phyloP scores from a whole-genome alignment of 2,329 filamentous ascomycete genomes.

The Coleophoma eucalyptorum region DNA sequence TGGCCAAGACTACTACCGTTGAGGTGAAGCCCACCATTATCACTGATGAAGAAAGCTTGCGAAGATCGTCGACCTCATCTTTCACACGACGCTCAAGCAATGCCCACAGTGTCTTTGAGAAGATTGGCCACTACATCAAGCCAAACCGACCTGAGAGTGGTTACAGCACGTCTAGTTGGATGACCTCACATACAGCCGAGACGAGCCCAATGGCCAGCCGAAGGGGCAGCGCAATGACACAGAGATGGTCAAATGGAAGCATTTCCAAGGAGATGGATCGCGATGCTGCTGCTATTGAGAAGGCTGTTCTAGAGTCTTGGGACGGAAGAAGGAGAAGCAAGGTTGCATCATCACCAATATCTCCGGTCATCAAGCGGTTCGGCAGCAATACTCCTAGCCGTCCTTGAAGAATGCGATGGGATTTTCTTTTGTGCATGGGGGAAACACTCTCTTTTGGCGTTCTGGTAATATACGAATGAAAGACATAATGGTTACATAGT shows the following conservation, averaged over 20 bases:
- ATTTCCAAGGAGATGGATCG: background rate
- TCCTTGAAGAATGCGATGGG: background rate
- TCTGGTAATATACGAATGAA: no score
- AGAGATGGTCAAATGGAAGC: background rate
- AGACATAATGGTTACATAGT: no score
- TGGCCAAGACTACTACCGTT: background rate
- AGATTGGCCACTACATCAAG: slow-evolving; percentile 11
- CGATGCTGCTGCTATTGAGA: background rate
- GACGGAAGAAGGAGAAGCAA: background rate
- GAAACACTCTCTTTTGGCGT: background rate
- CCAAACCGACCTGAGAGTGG: background rate
- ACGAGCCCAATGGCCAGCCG: background rate
- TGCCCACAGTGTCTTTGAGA: slow-evolving; percentile 1
- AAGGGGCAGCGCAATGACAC: background rate
- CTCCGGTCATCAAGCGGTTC: background rate
- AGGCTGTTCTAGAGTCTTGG: background rate
- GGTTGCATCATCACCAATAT: background rate
- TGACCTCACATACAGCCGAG: background rate
- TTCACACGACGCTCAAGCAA: background rate
- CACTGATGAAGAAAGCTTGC: background rate
- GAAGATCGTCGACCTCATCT: background rate
- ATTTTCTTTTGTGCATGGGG: background rate
- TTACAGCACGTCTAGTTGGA: background rate
- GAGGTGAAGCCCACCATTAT: background rate
- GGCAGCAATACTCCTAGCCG: background rate